A percentile compares a stretch with the other conserved stretches of the same genome.
phyloP scores from a whole-genome alignment of 176 grass and related monocot genomes.

The Carex littledalei region DNA sequence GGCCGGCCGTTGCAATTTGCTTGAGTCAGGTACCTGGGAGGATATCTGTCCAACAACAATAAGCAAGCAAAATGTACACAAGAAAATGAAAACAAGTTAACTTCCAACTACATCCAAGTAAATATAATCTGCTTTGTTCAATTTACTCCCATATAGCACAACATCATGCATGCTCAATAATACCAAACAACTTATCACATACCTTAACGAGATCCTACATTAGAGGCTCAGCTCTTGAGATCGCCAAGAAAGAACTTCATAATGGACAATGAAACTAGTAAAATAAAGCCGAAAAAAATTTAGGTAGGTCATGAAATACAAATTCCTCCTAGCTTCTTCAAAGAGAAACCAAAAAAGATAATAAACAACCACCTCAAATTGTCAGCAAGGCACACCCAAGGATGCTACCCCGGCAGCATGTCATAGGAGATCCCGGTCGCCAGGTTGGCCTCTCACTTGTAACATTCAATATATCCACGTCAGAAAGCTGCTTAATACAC shows the following conservation, averaged over 20 bases:
- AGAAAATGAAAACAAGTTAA: not conserved
- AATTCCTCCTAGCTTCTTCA: not conserved
- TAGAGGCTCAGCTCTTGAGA: constrained; percentile 3
- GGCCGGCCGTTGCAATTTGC: too few species aligned
- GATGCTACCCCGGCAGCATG: constrained; percentile 70
- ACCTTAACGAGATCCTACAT: not conserved
- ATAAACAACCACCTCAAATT: constrained; percentile 40
- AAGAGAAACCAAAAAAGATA: not conserved
- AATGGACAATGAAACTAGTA: not conserved
- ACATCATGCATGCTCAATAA: not conserved
- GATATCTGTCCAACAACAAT: too few species aligned
- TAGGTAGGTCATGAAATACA: not conserved
- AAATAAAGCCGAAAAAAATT: constrained; percentile 3
- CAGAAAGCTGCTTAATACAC: constrained; percentile 76
- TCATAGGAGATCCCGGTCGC: constrained; percentile 76
- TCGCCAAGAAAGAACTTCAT: not conserved
- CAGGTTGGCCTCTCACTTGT: constrained; percentile 73
- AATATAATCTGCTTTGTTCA: constrained; percentile 4
- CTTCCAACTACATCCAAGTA: not conserved
- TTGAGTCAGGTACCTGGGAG: too few species aligned
- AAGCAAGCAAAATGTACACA: not conserved
- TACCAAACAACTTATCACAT: constrained; percentile 2
- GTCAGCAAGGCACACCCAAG: constrained; percentile 76
- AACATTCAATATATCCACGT: constrained; percentile 86
- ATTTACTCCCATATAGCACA: not conserved